Conservation (phyloP, 2,329 filamentous ascomycete species). For the Pyrenophora graminea region DNA sequence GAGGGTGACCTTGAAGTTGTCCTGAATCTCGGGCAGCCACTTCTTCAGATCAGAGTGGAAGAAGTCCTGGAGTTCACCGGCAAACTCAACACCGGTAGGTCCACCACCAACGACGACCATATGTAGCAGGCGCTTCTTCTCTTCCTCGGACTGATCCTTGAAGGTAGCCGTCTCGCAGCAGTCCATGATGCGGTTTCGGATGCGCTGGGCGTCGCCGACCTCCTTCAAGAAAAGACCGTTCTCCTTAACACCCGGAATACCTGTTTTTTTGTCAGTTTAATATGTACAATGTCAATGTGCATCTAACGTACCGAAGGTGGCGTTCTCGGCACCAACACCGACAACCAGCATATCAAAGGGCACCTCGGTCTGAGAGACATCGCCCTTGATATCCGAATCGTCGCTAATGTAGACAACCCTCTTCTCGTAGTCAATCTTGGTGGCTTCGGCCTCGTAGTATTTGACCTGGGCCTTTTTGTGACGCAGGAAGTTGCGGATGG, state of each 20-base stretch:
- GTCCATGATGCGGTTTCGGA: conserved; percentile 99
- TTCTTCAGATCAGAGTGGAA: conserved; percentile 98
- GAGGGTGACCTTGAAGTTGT: conserved; percentile 95
- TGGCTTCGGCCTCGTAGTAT: conserved; percentile 97
- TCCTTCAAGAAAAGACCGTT: conserved; percentile 98
- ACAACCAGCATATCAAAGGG: conserved; percentile 98
- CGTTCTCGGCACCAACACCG: conserved; percentile 96
- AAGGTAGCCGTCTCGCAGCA: conserved; percentile 98
- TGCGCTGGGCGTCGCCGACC: conserved; percentile 91
- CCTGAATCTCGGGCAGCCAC: conserved; percentile 92
- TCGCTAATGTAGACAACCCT: conserved; percentile 89
- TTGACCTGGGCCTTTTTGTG: conserved; percentile 92
- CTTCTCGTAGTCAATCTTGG: conserved; percentile 89
- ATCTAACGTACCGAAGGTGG: conserved; percentile 77
- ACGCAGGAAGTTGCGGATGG: conserved; percentile 91
- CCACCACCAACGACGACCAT: conserved; percentile 90
- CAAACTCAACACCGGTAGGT: conserved; percentile 96
- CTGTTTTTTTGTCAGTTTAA: conserved; percentile 42
- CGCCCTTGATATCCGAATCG: conserved; percentile 89
- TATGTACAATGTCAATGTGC: not conserved
- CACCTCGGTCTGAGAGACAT: conserved; percentile 80
- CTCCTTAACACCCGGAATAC: conserved; percentile 91
- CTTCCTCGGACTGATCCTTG: conserved; percentile 88
- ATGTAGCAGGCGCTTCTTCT: conserved; percentile 91
- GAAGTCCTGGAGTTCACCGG: conserved; percentile 97